A percentile compares a stretch with the other conserved stretches of the same genome.
Evolutionary conservation across 257 asterid species (phyloP).

Genomic region (Paulownia fortunei): DNA sequence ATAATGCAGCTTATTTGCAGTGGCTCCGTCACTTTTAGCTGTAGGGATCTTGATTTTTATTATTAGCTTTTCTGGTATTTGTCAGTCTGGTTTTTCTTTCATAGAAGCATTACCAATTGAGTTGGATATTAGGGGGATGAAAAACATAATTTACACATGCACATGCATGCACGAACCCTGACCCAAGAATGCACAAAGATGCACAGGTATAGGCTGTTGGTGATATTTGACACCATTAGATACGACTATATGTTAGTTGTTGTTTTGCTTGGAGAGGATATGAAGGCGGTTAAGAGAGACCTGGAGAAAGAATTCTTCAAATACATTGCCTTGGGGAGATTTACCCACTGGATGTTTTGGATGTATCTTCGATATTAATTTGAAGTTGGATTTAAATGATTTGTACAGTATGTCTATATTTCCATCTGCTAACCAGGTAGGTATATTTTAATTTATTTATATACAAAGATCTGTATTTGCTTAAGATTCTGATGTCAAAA

Average conservation of each 20-base stretch:
- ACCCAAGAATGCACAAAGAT: neutral
- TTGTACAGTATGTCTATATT: neutral
- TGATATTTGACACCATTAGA: neutral
- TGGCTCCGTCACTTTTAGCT: no score
- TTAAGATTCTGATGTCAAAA: neutral
- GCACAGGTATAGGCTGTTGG: neutral
- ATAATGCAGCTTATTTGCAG: neutral
- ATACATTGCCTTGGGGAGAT: neutral
- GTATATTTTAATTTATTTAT: neutral
- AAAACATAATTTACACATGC: no score
- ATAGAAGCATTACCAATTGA: no score
- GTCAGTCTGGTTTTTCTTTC: no score
- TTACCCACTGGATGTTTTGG: neutral
- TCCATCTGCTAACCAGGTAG: neutral
- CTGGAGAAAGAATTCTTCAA: neutral
- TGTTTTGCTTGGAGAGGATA: neutral
- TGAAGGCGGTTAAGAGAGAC: neutral
- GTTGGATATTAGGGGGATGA: no score
- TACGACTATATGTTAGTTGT: neutral
- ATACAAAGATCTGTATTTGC: neutral
- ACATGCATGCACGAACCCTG: conserved; percentile 14
- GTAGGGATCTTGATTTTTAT: conserved; percentile 8
- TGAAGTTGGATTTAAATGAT: neutral
- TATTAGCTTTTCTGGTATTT: neutral
- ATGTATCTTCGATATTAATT: neutral